Percentiles rank a stretch among this genome's conserved stretches.
Conservation (phyloP, 345 rosid species). For the Eucalyptus albens region DNA sequence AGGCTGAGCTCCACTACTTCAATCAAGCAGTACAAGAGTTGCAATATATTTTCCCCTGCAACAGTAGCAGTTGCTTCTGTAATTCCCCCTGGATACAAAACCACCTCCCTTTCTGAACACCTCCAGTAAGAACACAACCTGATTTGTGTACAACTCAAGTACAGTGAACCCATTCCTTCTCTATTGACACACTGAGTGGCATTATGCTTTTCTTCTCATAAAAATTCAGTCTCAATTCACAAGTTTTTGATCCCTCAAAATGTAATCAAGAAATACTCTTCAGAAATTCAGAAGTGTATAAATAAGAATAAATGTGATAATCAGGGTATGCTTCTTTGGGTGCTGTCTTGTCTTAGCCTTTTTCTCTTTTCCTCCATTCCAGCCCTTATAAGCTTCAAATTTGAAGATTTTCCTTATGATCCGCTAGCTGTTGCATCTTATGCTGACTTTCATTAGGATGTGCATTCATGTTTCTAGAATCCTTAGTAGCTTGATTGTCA, state of each 20-base stretch:
- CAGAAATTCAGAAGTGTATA: background rate
- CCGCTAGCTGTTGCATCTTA: background rate
- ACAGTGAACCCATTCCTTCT: background rate
- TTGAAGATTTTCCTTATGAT: background rate
- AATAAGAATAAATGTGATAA: background rate
- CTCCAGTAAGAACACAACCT: background rate
- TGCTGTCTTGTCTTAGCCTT: background rate
- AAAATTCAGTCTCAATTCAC: background rate
- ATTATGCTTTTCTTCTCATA: background rate
- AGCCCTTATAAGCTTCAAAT: background rate
- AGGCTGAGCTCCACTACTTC: background rate
- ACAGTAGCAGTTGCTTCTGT: background rate
- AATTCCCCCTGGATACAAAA: background rate
- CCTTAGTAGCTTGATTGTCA: background rate
- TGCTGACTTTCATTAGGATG: background rate
- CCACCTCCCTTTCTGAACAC: background rate
- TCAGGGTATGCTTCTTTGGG: background rate
- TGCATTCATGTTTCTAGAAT: background rate
- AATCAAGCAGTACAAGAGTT: background rate
- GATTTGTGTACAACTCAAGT: background rate
- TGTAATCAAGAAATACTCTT: background rate
- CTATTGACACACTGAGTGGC: background rate
- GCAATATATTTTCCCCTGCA: background rate
- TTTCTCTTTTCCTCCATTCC: background rate
- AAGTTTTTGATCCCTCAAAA: background rate